phyloP scores from a whole-genome alignment of 352 stramenopile species.

The Globisporangium irregulare region DNA sequence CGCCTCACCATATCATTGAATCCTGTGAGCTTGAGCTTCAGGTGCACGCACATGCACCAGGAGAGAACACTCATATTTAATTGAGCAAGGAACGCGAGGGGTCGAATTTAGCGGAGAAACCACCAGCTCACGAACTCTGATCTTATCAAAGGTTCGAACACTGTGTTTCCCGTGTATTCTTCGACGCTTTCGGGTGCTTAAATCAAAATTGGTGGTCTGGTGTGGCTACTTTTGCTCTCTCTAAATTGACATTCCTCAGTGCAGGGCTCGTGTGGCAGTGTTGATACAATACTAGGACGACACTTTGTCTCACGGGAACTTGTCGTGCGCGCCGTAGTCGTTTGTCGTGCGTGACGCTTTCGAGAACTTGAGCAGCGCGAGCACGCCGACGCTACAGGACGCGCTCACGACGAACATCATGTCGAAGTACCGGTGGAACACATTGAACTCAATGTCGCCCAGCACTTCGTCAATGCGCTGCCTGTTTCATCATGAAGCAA shows the following conservation, averaged over 20 bases:
- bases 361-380: slow-evolving; percentile 72
- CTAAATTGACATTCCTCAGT: not conserved
- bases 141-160: not conserved
- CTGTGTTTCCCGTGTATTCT: not conserved
- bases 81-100: too few relatives aligned
- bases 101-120: too few relatives aligned
- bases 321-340: slow-evolving; percentile 73
- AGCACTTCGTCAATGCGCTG: slow-evolving; percentile 80
- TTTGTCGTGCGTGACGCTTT: slow-evolving; percentile 73
- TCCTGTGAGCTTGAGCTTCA: too few relatives aligned
- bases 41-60: too few relatives aligned
- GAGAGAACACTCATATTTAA: too few relatives aligned
- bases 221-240: not conserved
- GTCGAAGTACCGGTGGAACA: slow-evolving; percentile 84
- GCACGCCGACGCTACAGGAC: slow-evolving; percentile 49
- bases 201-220: not conserved
- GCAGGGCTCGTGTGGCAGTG: not conserved
- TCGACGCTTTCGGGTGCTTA: not conserved
- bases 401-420: slow-evolving; percentile 83
- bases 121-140: too few relatives aligned
- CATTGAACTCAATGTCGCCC: slow-evolving; percentile 80
- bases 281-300: not conserved
- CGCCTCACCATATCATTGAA: too few relatives aligned
- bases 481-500: slow-evolving; percentile 24
- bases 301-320: slow-evolving; percentile 52